Evolutionary conservation across 164 flowering plant species (phyloP).

Genomic region (Nelumbo lutea): DNA sequence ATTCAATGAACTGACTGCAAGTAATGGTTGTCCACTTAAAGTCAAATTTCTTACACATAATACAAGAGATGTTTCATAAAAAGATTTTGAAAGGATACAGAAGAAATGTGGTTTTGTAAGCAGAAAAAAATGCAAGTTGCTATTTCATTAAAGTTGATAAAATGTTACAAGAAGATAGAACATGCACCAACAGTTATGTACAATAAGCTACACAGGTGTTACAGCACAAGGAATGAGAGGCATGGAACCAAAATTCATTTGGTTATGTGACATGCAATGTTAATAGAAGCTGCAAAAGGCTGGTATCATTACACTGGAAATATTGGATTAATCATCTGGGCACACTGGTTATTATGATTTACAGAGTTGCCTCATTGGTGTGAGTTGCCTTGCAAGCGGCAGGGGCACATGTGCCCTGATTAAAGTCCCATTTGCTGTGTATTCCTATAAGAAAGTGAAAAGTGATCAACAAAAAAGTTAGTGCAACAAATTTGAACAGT

Average conservation of each 20-base stretch:
- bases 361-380: slow-evolving; percentile 83
- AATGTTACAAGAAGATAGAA: neutral
- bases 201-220: neutral
- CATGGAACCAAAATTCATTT: neutral
- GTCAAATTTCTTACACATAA: too few species aligned
- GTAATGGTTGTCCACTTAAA: too few species aligned
- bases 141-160: neutral
- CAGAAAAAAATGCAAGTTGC: too few species aligned
- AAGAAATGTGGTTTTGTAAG: too few species aligned
- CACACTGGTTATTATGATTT: slow-evolving; percentile 15
- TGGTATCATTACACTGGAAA: neutral
- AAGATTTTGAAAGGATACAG: too few species aligned
- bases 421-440: slow-evolving; percentile 73
- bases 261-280: neutral
- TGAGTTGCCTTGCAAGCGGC: slow-evolving; percentile 71
- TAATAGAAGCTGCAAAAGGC: neutral
- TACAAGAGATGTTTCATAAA: too few species aligned
- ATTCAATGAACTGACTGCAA: too few species aligned
- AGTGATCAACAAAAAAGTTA: neutral
- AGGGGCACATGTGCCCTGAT: slow-evolving; percentile 83
- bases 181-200: neutral
- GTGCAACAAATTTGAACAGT: slow-evolving; percentile 1
- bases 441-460: slow-evolving; percentile 45
- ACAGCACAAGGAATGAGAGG: neutral
- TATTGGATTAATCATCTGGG: neutral